Evolutionary conservation across 2,329 filamentous ascomycete genomes (phyloP).

Genomic region (Fusarium burgessii): DNA sequence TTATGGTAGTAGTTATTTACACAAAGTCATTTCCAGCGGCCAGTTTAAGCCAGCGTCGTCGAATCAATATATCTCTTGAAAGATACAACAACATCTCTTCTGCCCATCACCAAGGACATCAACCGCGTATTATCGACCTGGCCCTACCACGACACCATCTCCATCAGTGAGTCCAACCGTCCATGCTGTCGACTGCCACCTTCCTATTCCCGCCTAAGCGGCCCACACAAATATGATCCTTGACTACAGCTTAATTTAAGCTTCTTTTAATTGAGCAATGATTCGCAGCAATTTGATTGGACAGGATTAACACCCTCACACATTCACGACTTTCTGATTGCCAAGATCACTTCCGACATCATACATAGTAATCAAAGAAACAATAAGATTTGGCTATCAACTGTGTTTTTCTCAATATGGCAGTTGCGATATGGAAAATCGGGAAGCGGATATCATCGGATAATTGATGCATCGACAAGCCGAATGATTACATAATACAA

Average conservation of each 20-base stretch:
- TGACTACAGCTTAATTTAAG: constrained; percentile 40
- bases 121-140: not conserved
- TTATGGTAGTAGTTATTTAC: not conserved
- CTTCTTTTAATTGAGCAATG: constrained; percentile 27
- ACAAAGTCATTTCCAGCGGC: not conserved
- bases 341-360: not conserved
- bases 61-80: not conserved
- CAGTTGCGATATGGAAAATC: not conserved
- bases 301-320: not conserved
- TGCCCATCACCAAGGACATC: not conserved
- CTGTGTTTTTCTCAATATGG: not conserved
- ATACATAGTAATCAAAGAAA: not conserved
- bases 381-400: not conserved
- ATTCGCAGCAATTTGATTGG: constrained; percentile 11
- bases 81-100: not conserved
- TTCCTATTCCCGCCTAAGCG: constrained; percentile 39
- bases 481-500: not conserved
- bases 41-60: not conserved
- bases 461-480: not conserved
- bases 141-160: constrained; percentile 7
- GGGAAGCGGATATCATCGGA: not conserved
- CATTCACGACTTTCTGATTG: not conserved
- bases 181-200: constrained; percentile 26
- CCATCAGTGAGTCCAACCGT: not conserved
- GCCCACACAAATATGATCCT: constrained; percentile 26